These are phyloP conservation scores for Chaetomium cochliodes DNA, from an alignment of 495 filamentous ascomycete genomes.

Conservation along the genomic window DNA sequence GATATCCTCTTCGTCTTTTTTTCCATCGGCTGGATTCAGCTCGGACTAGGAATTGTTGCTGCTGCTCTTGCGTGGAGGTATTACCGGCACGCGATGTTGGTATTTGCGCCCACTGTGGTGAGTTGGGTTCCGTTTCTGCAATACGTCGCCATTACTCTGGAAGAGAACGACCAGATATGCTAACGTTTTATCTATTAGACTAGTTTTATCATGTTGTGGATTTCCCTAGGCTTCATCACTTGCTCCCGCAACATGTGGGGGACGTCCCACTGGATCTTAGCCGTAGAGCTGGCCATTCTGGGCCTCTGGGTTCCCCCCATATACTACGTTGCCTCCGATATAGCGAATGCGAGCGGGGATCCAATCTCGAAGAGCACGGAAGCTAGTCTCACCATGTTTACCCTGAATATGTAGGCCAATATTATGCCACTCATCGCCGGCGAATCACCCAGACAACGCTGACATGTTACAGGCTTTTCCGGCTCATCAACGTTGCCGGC, in stretches of 20 bases:
- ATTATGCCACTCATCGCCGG: background rate
- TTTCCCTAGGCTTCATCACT: conserved; percentile 26
- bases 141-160: background rate
- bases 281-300: conserved; percentile 34
- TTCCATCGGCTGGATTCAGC: conserved; percentile 33
- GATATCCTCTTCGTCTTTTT: conserved; percentile 28
- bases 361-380: conserved; percentile 11
- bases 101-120: conserved; percentile 35
- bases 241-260: conserved; percentile 22
- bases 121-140: conserved; percentile 12
- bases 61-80: conserved; percentile 30
- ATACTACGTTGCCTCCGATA: conserved; percentile 22
- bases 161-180: background rate
- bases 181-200: conserved; percentile 14
- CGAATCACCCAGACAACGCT: background rate
- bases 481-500: conserved; percentile 31
- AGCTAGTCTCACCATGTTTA: conserved; percentile 28
- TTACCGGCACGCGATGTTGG: conserved; percentile 24
- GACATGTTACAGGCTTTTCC: conserved; percentile 25
- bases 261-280: conserved; percentile 27
- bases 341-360: background rate
- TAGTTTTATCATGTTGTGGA: conserved; percentile 35
- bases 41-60: conserved; percentile 29
- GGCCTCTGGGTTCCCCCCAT: conserved; percentile 36
- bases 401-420: conserved; percentile 31